A percentile compares a stretch with the other conserved stretches of the same genome.
Conservation (phyloP, 2,329 filamentous ascomycete species). For the Exophiala sp. region DNA sequence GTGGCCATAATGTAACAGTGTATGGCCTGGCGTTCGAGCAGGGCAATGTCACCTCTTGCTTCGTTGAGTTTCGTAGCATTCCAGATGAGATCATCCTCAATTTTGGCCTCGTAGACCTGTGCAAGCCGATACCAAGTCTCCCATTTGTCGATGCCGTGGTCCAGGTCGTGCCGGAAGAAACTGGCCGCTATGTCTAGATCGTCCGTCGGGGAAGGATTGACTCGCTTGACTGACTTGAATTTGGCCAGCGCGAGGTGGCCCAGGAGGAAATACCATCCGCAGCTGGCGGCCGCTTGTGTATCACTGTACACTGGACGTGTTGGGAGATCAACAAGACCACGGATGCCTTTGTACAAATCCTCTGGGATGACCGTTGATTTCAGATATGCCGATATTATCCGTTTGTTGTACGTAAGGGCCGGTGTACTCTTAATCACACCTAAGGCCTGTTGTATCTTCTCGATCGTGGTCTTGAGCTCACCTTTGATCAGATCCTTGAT, state of each 20-base stretch:
- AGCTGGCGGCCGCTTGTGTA: conserved; percentile 62
- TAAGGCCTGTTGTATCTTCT: conserved; percentile 85
- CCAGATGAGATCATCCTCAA: conserved; percentile 84
- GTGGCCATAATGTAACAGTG: conserved; percentile 72
- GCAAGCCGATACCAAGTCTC: conserved; percentile 85
- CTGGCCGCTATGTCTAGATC: conserved; percentile 76
- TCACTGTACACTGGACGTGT: conserved; percentile 65
- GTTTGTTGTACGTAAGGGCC: conserved; percentile 78
- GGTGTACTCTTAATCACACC: conserved; percentile 71
- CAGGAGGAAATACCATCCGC: conserved; percentile 87
- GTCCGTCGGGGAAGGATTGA: conserved; percentile 71
- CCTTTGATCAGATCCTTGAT: conserved; percentile 90
- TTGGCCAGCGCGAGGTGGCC: conserved; percentile 84
- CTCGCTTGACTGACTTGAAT: conserved; percentile 71
- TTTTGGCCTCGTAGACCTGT: conserved; percentile 78
- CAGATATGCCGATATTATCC: conserved; percentile 73
- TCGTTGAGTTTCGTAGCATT: conserved; percentile 88
- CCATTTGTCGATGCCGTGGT: conserved; percentile 76
- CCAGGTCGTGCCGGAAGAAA: conserved; percentile 73
- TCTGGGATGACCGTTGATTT: conserved; percentile 78
- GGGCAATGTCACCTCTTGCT: conserved; percentile 65
- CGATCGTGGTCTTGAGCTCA: conserved; percentile 81
- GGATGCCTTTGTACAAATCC: conserved; percentile 71
- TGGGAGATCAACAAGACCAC: conserved; percentile 68
- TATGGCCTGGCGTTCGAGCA: conserved; percentile 71